A percentile compares a stretch with the other conserved stretches of the same genome.
Conservation (phyloP, 345 rosid genomes). For the Syzygium aqueum region DNA sequence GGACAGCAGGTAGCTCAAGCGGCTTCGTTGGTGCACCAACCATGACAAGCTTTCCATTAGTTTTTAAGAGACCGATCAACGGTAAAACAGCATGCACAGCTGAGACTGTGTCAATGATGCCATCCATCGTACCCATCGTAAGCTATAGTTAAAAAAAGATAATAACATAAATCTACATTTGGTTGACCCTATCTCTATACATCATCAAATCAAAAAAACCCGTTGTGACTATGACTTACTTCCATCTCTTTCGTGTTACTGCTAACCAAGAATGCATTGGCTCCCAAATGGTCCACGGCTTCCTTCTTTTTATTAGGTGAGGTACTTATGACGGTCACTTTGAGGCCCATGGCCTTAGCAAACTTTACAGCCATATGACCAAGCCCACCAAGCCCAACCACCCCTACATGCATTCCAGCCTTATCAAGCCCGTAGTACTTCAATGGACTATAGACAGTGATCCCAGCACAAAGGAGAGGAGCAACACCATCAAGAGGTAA, state of each 20-base stretch:
- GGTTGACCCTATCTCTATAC: not conserved
- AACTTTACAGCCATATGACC: slow-evolving; percentile 49
- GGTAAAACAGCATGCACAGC: slow-evolving; percentile 41
- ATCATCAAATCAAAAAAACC: not conserved
- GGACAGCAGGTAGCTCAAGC: slow-evolving; percentile 27
- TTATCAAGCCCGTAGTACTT: slow-evolving; percentile 30
- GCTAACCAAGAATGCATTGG: slow-evolving; percentile 31
- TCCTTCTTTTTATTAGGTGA: slow-evolving; percentile 31
- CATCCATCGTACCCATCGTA: slow-evolving; percentile 31
- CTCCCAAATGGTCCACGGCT: slow-evolving; percentile 33
- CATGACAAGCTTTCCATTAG: slow-evolving; percentile 37
- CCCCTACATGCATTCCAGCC: slow-evolving; percentile 22
- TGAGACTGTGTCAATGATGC: slow-evolving; percentile 56
- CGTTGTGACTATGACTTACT: slow-evolving; percentile 2
- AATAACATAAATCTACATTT: not conserved
- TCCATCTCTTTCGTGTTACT: slow-evolving; percentile 18
- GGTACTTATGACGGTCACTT: slow-evolving; percentile 42
- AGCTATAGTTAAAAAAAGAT: not conserved
- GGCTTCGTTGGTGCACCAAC: slow-evolving; percentile 44
- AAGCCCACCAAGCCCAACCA: slow-evolving; percentile 48
- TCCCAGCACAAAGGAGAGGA: slow-evolving; percentile 65
- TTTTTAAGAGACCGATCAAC: slow-evolving; percentile 31
- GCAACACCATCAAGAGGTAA: slow-evolving; percentile 48
- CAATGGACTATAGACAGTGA: slow-evolving; percentile 63
- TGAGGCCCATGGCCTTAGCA: slow-evolving; percentile 35